Percentiles rank a stretch among this genome's conserved stretches.
phyloP scores from a whole-genome alignment of 306 rosid species.

The Amphicarpaea edgeworthii region DNA sequence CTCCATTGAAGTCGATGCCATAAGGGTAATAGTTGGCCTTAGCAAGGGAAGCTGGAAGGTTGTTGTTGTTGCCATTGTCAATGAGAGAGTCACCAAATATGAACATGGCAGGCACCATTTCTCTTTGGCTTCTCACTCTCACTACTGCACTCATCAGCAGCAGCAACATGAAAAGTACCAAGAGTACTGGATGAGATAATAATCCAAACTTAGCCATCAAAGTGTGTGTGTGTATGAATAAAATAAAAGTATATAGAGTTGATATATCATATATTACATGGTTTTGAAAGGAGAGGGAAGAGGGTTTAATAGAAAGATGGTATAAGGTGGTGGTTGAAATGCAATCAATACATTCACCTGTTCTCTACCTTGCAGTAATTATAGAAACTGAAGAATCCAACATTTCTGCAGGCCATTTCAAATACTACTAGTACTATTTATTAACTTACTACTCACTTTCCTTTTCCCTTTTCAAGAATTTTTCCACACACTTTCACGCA shows the following conservation, averaged over 20 bases:
- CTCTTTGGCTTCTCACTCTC: conserved; percentile 59
- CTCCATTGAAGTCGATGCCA: conserved; percentile 87
- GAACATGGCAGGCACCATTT: conserved; percentile 91
- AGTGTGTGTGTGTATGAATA: background rate
- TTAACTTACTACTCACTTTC: conserved; percentile 1
- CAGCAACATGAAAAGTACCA: conserved; percentile 42
- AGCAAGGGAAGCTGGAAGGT: conserved; percentile 84
- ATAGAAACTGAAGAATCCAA: conserved; percentile 24
- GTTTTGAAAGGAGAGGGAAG: conserved; percentile 26
- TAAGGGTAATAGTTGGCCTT: conserved; percentile 93
- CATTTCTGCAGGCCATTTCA: conserved; percentile 29
- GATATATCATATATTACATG: background rate
- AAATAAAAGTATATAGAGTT: background rate
- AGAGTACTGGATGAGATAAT: conserved; percentile 2
- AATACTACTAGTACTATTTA: background rate
- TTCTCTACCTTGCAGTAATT: conserved; percentile 57
- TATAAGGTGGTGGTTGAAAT: conserved; percentile 58
- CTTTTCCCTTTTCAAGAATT: conserved; percentile 2
- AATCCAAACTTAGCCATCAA: conserved; percentile 56
- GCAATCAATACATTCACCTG: conserved; percentile 71
- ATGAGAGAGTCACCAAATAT: conserved; percentile 92
- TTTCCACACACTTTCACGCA: background rate
- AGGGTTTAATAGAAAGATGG: conserved; percentile 38
- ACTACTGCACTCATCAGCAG: background rate
- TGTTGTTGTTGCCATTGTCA: conserved; percentile 93